Conservation (phyloP, 2,329 filamentous ascomycete species). For the Pseudohalonectria lignicola region DNA sequence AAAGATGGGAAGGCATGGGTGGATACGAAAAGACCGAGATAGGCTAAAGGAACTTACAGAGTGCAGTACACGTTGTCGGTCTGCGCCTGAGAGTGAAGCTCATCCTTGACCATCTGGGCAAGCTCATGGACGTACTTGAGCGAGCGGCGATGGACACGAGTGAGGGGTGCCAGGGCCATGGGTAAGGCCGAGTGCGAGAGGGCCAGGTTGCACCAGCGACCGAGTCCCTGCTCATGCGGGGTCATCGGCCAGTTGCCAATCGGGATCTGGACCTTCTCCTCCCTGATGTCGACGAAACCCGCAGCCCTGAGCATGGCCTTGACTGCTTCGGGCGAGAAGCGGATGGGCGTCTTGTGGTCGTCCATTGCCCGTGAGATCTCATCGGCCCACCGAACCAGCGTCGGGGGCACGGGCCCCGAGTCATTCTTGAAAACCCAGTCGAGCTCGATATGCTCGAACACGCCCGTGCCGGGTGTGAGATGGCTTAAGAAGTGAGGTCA, state of each 20-base stretch:
- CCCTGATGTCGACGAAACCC: constrained; percentile 72
- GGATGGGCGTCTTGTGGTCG: constrained; percentile 52
- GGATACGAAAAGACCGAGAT: too few relatives aligned
- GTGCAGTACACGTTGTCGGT: constrained; percentile 51
- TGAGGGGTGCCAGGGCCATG: constrained; percentile 63
- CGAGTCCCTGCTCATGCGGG: constrained; percentile 56
- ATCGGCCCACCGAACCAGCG: constrained; percentile 58
- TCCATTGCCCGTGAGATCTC: constrained; percentile 59
- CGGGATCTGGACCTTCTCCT: constrained; percentile 58
- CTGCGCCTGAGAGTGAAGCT: constrained; percentile 54
- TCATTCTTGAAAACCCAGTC: constrained; percentile 69
- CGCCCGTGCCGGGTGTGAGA: constrained; percentile 63
- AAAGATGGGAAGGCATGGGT: too few relatives aligned
- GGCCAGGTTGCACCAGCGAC: constrained; percentile 74
- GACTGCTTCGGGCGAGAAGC: constrained; percentile 40
- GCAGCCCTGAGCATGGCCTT: constrained; percentile 50
- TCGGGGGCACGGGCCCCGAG: constrained; percentile 45
- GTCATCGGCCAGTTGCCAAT: too few relatives aligned
- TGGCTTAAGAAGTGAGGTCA: constrained; percentile 37
- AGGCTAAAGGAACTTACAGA: constrained; percentile 60
- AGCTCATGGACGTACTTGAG: constrained; percentile 52
- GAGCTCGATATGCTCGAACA: constrained; percentile 81
- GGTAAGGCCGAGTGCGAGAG: constrained; percentile 64
- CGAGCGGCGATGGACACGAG: constrained; percentile 49
- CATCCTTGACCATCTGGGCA: constrained; percentile 49